Evolutionary conservation across 2,329 filamentous ascomycete genomes (phyloP), one percentile per base, ranked within the genome.

Genomic region (Trichothecium roseum): DNA sequence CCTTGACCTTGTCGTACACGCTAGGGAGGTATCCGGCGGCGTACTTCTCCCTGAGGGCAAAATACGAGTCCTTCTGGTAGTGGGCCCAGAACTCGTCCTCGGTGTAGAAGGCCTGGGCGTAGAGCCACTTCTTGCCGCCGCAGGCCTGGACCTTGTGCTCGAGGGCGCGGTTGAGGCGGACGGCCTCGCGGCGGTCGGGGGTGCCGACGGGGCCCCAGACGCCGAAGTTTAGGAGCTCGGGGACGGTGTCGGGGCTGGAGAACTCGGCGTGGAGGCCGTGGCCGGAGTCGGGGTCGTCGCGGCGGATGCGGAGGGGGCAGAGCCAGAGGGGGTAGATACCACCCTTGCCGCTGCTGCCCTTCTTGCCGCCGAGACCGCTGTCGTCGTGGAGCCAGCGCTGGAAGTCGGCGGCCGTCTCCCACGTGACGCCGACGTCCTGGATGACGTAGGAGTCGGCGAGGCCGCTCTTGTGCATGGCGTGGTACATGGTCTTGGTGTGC

Each of bases 71-170:
- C 27, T 64, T 60, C 48, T 81, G 70, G 41, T 82, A 84, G 36
- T 72, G 64, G 8, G 60, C 52, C 78, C 79, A 83, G 50, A 84
- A 84, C 43, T 84, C 79, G 0, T 72, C 66, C 49, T 80, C 71
- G 3, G 66, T 72, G 51, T 81, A 81, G 53, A 78, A 83, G 0
- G 75, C 73, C 38, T 83, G 78, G 1, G 78, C 77, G 42, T 84
- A 84, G 2, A 84, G 56, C 63, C 76, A 81, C 55, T 83, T 83
- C 61, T 74, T 77, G 5, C 80, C 80, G 3, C 69, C 64, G 6
- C 79, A 62, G 18, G 71, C 66, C 8, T 65, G 63, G 1, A 82
- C 62, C 37, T 70, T 73, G 8, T 61, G 56, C 54, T 84, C 80
- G 1, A 84, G 59, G 1, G 62, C 63, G 1, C 74, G 66, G 51